These are phyloP conservation scores for Corchorus olitorius DNA, from an alignment of 345 rosid species.

Conservation along the genomic window DNA sequence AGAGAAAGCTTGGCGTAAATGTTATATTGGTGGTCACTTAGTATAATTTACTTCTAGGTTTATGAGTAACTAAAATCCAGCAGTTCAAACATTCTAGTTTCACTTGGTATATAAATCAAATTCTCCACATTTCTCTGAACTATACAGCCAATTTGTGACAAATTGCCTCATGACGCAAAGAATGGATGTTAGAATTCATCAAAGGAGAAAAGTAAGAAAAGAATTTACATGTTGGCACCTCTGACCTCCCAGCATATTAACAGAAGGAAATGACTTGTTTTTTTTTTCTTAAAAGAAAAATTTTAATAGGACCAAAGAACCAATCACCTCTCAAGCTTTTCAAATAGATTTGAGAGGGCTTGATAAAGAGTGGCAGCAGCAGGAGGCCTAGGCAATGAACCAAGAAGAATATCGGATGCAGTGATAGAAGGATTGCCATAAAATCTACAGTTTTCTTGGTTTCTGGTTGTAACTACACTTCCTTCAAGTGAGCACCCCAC, in stretches of 20 bases:
- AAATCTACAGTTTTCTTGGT: constrained; percentile 66
- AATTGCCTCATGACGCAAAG: neutral
- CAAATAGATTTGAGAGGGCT: constrained; percentile 62
- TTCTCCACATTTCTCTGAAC: neutral
- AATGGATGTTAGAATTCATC: neutral
- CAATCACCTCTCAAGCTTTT: constrained; percentile 26
- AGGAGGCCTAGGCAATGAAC: constrained; percentile 79
- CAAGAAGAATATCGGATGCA: constrained; percentile 78
- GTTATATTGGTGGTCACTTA: too few relatives aligned
- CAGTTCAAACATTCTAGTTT: too few relatives aligned
- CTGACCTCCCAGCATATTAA: neutral
- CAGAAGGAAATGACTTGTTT: neutral
- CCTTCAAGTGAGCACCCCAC: constrained; percentile 93
- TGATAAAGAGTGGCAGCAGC: constrained; percentile 80
- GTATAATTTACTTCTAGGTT: too few relatives aligned
- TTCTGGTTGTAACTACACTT: constrained; percentile 71
- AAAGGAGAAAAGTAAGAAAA: neutral
- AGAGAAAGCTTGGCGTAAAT: too few relatives aligned
- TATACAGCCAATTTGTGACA: neutral
- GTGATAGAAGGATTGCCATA: constrained; percentile 79
- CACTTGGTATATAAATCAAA: neutral
- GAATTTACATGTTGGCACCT: constrained; percentile 18
- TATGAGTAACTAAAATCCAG: too few relatives aligned
- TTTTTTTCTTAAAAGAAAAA: too few relatives aligned
- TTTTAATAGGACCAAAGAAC: neutral